A percentile compares a stretch with the other conserved stretches of the same genome.
These are phyloP conservation scores for Rosa lucieae DNA, from an alignment of 306 rosid genomes.

Conservation along the genomic window DNA sequence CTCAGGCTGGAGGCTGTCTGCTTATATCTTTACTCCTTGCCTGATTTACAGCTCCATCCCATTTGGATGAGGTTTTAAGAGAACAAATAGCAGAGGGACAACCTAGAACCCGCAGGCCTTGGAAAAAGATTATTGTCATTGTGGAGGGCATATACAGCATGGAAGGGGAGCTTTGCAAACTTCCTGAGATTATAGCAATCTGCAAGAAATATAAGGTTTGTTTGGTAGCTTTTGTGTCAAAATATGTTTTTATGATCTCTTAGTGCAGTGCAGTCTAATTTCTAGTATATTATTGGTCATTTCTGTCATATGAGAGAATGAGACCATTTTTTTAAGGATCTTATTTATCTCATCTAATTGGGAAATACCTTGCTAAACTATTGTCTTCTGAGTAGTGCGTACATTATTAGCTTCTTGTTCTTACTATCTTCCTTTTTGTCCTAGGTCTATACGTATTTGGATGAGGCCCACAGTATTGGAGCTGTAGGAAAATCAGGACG, in stretches of 20 bases:
- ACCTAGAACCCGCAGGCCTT: constrained; percentile 90
- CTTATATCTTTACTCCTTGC: constrained; percentile 17
- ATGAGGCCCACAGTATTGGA: constrained; percentile 97
- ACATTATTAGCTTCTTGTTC: background rate
- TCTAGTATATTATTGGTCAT: background rate
- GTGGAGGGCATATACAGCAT: constrained; percentile 96
- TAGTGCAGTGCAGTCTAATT: background rate
- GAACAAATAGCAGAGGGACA: constrained; percentile 95
- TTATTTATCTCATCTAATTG: background rate
- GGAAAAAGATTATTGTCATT: constrained; percentile 86
- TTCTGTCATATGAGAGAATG: background rate
- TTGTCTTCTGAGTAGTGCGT: background rate
- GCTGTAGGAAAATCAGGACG: constrained; percentile 83
- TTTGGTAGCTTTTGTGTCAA: constrained; percentile 1
- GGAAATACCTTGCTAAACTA: background rate
- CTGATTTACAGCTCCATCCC: constrained; percentile 63
- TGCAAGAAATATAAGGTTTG: constrained; percentile 85
- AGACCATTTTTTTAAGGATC: background rate
- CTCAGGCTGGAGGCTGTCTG: constrained; percentile 8
- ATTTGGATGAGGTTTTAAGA: constrained; percentile 82
- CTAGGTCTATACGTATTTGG: constrained; percentile 80
- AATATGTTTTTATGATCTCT: background rate
- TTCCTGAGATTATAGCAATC: constrained; percentile 82
- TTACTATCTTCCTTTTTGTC: constrained; percentile 8
- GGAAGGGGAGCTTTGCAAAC: constrained; percentile 98